phyloP scores from a whole-genome alignment of 352 stramenopile species.

The Phytophthora quininea region DNA sequence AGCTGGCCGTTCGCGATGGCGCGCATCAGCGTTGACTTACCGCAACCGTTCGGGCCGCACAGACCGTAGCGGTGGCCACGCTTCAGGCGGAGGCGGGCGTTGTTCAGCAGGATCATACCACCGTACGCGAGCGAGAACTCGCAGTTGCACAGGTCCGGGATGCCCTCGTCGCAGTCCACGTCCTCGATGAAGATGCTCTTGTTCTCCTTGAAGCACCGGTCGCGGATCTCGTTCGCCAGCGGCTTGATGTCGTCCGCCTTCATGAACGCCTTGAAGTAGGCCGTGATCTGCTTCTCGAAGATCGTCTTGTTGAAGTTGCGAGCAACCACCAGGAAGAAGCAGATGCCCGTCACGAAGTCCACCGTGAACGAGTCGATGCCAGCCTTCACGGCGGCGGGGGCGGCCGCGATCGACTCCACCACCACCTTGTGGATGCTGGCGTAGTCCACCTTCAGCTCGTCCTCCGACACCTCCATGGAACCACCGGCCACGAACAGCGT shows the following conservation, averaged over 20 bases:
- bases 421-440: constrained; percentile 79
- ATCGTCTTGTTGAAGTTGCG: constrained; percentile 95
- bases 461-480: constrained; percentile 90
- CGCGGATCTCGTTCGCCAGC: constrained; percentile 74
- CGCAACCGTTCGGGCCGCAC: constrained; percentile 92
- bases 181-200: constrained; percentile 94
- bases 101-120: constrained; percentile 93
- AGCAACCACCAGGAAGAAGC: constrained; percentile 87
- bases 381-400: constrained; percentile 84
- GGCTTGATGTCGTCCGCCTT: constrained; percentile 66
- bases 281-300: constrained; percentile 92
- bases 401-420: constrained; percentile 77
- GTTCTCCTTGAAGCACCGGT: constrained; percentile 91
- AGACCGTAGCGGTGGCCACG: constrained; percentile 94
- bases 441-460: constrained; percentile 94
- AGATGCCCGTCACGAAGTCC: constrained; percentile 88
- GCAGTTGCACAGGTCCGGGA: constrained; percentile 98
- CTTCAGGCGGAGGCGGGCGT: constrained; percentile 91
- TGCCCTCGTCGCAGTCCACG: constrained; percentile 96
- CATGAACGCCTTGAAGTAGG: constrained; percentile 91
- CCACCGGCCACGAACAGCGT: constrained; percentile 95
- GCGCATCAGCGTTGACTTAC: constrained; percentile 97
- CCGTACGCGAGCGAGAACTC: constrained; percentile 98
- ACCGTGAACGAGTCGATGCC: constrained; percentile 91
- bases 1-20: constrained; percentile 96